A percentile compares a stretch with the other conserved stretches of the same genome.
These are phyloP conservation scores for Diaporthe vaccinii DNA, from an alignment of 2,329 filamentous ascomycete genomes.

Conservation along the genomic window DNA sequence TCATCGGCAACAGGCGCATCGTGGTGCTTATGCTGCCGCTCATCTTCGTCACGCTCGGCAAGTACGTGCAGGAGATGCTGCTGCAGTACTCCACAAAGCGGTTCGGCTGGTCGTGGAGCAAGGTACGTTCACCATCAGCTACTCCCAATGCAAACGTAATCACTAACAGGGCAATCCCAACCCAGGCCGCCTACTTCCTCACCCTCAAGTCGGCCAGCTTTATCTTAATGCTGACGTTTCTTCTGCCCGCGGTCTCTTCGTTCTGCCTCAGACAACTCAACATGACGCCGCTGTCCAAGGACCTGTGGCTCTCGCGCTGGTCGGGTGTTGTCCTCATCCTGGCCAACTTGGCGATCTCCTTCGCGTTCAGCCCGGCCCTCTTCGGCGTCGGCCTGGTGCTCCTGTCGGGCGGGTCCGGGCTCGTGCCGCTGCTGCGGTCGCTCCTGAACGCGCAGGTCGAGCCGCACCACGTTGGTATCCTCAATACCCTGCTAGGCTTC, in stretches of 20 bases:
- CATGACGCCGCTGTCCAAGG: conserved; percentile 53
- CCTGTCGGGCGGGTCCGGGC: conserved; percentile 60
- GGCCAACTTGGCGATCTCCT: conserved; percentile 54
- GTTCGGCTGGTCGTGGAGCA: conserved; percentile 63
- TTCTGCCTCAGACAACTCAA: conserved; percentile 50
- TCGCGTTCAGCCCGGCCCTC: conserved; percentile 52
- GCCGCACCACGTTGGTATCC: conserved; percentile 64
- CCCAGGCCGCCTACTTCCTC: conserved; percentile 57
- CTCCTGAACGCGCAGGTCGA: conserved; percentile 68
- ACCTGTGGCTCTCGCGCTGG: conserved; percentile 55
- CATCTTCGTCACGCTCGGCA: conserved; percentile 49
- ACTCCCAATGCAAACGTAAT: background rate
- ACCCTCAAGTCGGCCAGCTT: conserved; percentile 55
- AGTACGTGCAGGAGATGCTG: conserved; percentile 54
- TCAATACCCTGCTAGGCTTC: conserved; percentile 66
- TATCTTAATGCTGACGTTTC: conserved; percentile 53
- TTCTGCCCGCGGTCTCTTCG: conserved; percentile 54
- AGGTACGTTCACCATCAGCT: conserved; percentile 46
- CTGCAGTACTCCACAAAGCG: conserved; percentile 67
- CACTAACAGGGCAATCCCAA: background rate
- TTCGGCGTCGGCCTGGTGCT: conserved; percentile 56
- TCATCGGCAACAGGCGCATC: conserved; percentile 55
- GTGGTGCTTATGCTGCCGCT: conserved; percentile 55
- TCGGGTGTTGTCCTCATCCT: conserved; percentile 50
- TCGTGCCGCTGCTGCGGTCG: conserved; percentile 59